Evolutionary conservation across 1,284 basidiomycete genomes (phyloP).

Genomic region (Ganoderma multipileum): DNA sequence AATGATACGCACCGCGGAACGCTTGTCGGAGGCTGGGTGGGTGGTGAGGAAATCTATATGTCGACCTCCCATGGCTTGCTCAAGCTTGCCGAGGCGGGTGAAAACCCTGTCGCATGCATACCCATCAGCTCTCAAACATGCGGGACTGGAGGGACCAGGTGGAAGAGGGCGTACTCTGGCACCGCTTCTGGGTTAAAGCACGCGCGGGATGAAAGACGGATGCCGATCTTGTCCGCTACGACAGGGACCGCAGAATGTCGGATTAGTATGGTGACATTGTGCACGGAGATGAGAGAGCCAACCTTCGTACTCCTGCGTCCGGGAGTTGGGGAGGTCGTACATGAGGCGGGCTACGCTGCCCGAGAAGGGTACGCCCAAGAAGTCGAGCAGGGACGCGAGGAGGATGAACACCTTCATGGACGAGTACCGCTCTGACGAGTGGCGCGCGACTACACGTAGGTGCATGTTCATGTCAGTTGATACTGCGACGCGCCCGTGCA

Average conservation of each 20-base stretch:
- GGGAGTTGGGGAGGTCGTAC: constrained; percentile 83
- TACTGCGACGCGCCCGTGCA: not conserved
- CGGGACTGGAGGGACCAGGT: constrained; percentile 5
- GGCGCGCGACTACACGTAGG: constrained; percentile 69
- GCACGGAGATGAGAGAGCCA: constrained; percentile 18
- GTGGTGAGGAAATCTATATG: constrained; percentile 68
- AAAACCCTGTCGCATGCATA: constrained; percentile 62
- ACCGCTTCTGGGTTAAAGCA: constrained; percentile 85
- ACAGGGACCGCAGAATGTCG: not conserved
- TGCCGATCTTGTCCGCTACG: constrained; percentile 79
- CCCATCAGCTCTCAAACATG: not conserved
- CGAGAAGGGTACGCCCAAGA: constrained; percentile 57
- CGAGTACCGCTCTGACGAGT: constrained; percentile 75
- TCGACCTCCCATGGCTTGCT: constrained; percentile 44
- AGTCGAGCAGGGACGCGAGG: constrained; percentile 57
- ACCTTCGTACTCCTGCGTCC: constrained; percentile 86
- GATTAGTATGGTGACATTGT: not conserved
- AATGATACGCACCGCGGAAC: constrained; percentile 64
- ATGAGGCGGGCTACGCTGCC: constrained; percentile 59
- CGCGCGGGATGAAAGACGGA: constrained; percentile 76
- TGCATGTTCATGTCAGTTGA: not conserved
- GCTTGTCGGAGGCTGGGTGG: constrained; percentile 75
- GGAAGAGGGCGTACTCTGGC: constrained; percentile 58
- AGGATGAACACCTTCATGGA: constrained; percentile 61
- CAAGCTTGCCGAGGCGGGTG: constrained; percentile 61